Base-by-base conservation (phyloP, 2,329 filamentous ascomycete species). In the Cyphellophora europaea region DNA sequence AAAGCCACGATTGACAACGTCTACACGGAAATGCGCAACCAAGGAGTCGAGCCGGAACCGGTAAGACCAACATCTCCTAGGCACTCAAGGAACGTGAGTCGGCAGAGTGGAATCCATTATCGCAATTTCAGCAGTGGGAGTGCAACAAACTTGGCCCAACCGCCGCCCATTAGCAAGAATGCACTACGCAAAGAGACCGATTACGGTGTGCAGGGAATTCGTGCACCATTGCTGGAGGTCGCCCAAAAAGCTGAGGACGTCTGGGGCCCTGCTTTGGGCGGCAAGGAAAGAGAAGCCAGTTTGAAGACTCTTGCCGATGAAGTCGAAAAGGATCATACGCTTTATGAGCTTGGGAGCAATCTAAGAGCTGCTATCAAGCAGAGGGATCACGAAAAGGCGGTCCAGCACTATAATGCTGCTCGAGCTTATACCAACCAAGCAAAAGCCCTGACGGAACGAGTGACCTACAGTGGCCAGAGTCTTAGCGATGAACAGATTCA, bases 1-100 rank as follows among this genome's bases (percentile, higher is more conserved):
- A 98, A 98, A 59, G 85, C 89, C 12, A 96, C 89, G 5, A 96
- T 98, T 52, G 91, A 98, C 63, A 93, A 93, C 61, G 91, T 98
- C 34, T 98, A 98, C 62, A 93, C 80, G 43, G 91, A 98, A 59
- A 98, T 98, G 91, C 67, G 72, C 17, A 71, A 72, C 19, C 72
- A 94, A 75, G 69, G 88, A 67, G 59, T 62, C 27, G 61, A 71
- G 37, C 52, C 60, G 30, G 52, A 59, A 33, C 41, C 55, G 19
- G 38, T 44, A 36, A 61, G 35, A 25, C 33, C 62, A n/a, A 55
- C 62, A 13, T 42, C 40, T 11, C 41, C 40, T 19, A 31, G 40
- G 28, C 79, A 84, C 52, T 79, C 75, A 13, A 71, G 81, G 14
- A 77, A 79, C 47, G 64, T 76, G 15, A 86, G 82, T 56, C 74